Evolutionary conservation across 179 eudicot genomes (phyloP).

Genomic region (Silene noctiflora): DNA sequence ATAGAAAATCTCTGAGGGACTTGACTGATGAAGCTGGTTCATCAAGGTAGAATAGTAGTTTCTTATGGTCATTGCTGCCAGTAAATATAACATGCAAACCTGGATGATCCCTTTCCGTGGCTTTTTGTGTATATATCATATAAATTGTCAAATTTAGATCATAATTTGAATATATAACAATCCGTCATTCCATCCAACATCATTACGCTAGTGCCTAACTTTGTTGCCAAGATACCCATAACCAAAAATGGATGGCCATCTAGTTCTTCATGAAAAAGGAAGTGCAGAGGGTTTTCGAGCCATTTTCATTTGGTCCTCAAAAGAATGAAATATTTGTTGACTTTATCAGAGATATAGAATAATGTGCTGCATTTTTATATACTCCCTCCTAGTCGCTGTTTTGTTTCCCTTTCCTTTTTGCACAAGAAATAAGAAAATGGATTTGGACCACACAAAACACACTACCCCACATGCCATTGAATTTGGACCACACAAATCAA

Average conservation of each 20-base stretch:
- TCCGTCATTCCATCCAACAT: neutral
- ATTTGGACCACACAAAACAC: no score
- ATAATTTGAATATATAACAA: neutral
- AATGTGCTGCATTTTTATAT: neutral
- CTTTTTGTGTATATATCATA: neutral
- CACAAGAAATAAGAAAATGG: no score
- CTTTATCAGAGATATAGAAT: neutral
- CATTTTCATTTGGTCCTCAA: neutral
- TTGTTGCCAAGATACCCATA: neutral
- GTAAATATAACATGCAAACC: conserved; percentile 7
- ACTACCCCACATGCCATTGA: no score
- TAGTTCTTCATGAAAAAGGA: neutral
- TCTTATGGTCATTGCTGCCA: conserved; percentile 6
- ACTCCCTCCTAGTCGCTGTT: no score
- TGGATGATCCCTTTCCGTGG: conserved; percentile 10
- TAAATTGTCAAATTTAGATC: neutral
- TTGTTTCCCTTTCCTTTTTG: no score
- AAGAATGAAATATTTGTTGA: neutral
- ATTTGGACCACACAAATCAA: no score
- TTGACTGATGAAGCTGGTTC: conserved; percentile 55
- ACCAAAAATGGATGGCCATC: neutral
- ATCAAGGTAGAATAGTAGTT: conserved; percentile 55
- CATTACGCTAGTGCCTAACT: neutral
- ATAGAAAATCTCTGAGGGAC: conserved; percentile 63
- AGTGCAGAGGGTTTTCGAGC: neutral